Evolutionary conservation across 345 rosid genomes (phyloP).

Genomic region (Excoecaria cochinchinensis): DNA sequence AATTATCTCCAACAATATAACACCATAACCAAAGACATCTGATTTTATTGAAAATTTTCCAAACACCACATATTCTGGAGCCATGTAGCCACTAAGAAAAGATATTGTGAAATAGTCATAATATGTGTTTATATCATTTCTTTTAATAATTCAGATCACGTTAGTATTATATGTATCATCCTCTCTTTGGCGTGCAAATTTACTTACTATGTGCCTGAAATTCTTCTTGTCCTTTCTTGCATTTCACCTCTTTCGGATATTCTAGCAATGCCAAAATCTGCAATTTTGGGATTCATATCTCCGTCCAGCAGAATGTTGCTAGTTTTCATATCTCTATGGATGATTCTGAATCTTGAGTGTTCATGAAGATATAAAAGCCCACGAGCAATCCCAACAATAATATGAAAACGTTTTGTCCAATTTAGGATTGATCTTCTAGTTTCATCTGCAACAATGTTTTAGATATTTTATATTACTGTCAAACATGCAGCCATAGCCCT

Average conservation of each 20-base stretch:
- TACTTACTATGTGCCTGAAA: conserved; percentile 24
- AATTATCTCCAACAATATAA: conserved; percentile 12
- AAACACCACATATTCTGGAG: conserved; percentile 8
- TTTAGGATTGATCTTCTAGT: not conserved
- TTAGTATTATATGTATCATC: no score
- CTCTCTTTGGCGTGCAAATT: not conserved
- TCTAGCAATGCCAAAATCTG: conserved; percentile 19
- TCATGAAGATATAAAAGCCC: conserved; percentile 17
- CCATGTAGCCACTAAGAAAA: not conserved
- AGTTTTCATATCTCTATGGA: conserved; percentile 5
- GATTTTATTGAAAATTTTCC: conserved; percentile 19
- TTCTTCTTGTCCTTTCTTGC: conserved; percentile 1
- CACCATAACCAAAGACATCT: conserved; percentile 20
- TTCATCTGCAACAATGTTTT: not conserved
- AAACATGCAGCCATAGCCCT: not conserved
- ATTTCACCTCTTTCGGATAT: not conserved
- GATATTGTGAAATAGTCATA: not conserved
- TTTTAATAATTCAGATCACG: no score
- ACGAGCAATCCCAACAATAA: conserved; percentile 15
- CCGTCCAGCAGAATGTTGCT: conserved; percentile 5
- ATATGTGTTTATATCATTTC: no score
- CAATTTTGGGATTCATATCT: conserved; percentile 18
- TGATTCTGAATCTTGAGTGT: not conserved
- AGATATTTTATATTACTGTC: not conserved
- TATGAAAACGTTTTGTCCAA: conserved; percentile 11